These are phyloP conservation scores for Colletotrichum spaethianum DNA, from an alignment of 2,329 filamentous ascomycete genomes.

Conservation along the genomic window DNA sequence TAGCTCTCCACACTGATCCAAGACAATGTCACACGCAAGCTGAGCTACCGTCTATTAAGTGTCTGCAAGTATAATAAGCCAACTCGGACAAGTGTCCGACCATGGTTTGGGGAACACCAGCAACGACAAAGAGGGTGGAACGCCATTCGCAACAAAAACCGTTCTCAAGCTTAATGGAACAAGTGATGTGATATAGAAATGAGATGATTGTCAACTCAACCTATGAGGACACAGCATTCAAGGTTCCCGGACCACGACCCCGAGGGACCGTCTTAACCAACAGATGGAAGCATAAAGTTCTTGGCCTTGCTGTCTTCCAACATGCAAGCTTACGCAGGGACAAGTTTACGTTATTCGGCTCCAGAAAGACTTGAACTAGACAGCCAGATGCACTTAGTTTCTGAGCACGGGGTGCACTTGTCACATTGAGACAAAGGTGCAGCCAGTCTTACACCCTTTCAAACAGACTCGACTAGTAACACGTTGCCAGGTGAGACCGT, in stretches of 20 bases:
- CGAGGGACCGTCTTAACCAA: neutral
- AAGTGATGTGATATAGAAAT: neutral
- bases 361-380: too few species aligned
- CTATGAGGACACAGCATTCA: neutral
- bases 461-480: too few species aligned
- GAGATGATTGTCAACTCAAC: neutral
- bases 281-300: neutral
- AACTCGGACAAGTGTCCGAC: neutral
- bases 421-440: too few species aligned
- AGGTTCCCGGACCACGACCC: neutral
- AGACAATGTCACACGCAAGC: neutral
- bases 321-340: neutral
- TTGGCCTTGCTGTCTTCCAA: neutral
- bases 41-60: neutral
- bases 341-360: too few species aligned
- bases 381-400: too few species aligned
- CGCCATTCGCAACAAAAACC: neutral
- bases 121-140: neutral
- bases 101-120: neutral
- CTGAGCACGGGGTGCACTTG: too few species aligned
- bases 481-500: neutral
- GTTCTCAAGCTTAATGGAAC: neutral
- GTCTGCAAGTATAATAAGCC: neutral
- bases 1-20: conserved; percentile 32
- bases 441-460: too few species aligned